A percentile compares a stretch with the other conserved stretches of the same genome.
phyloP scores from a whole-genome alignment of 805 yeast genomes.

The Candida oleophila region DNA sequence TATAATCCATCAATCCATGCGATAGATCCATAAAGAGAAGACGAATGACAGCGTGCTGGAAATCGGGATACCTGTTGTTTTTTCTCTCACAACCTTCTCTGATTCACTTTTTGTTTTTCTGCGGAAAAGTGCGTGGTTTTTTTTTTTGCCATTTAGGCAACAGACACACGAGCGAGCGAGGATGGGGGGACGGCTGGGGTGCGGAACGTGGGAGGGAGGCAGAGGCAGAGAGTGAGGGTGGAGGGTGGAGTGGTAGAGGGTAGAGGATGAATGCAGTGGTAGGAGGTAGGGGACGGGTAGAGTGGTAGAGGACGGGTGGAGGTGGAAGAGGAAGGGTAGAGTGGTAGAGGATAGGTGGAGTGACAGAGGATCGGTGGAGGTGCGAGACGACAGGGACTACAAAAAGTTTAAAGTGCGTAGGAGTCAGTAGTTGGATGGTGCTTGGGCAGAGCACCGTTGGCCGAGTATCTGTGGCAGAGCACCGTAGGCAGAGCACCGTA shows the following conservation, averaged over 20 bases:
- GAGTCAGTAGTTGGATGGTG: too few species aligned
- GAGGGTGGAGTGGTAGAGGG: background rate
- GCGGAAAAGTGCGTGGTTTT: background rate
- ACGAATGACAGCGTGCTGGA: background rate
- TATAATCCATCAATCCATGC: slow-evolving; percentile 6
- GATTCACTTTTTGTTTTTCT: background rate
- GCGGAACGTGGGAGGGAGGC: background rate
- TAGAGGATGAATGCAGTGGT: background rate
- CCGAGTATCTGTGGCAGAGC: too few species aligned
- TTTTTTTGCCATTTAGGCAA: background rate
- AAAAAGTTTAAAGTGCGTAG: too few species aligned
- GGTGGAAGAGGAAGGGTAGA: background rate
- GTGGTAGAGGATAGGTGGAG: too few species aligned
- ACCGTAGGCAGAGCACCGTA: too few species aligned
- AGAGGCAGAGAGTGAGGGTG: background rate
- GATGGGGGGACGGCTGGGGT: background rate
- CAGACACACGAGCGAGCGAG: background rate
- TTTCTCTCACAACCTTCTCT: background rate
- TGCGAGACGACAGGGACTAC: too few species aligned
- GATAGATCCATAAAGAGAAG: slow-evolving; percentile 2
- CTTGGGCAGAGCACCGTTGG: too few species aligned
- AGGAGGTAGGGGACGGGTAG: background rate
- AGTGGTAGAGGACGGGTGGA: background rate
- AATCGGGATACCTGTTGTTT: background rate
- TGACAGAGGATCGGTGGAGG: too few species aligned